Base-by-base conservation (phyloP, 192 early-diverging fungal genomes). In the Coemansia sp. region DNA sequence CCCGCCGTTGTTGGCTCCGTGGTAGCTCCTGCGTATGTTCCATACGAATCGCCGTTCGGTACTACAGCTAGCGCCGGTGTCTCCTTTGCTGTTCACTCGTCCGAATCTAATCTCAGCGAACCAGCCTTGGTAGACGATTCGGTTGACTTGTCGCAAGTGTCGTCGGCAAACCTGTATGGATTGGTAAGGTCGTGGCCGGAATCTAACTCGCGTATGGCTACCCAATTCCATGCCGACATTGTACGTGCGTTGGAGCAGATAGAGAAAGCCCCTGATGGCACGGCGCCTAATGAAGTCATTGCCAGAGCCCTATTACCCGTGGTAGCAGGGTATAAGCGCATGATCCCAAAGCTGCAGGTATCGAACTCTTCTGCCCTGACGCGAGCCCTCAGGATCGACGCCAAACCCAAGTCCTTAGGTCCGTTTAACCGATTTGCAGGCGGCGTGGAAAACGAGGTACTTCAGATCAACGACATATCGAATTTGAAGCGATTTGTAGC, bases 11-110 rank as follows among this genome's bases (percentile, higher is more conserved):
- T 27, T 55, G 2, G 54, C 54, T 15, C 54, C 11, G 24, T n/a
- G 10, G 11, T 29, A 38, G 44, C 42, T 1, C 31, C 69, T 1
- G 27, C n/a, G 9, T 71, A 71, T 51, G 31, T 63, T 12, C 54
- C 63, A 7, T 70, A 71, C 57, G 64, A 76, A 43, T 76, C 74
- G 41, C 63, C 68, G 12, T 27, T 76, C 46, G 69, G 74, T 27
- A 46, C 44, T 4, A 55, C 51, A 13, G 51, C 38, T 2, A 16
- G 43, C 31, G 27, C 27, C 0, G 5, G 54, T 15, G 7, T 15
- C 54, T 31, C 5, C 2, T 11, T 24, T 9, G 12, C 27, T 2
- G 24, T 3, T 5, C 24, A 57, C 27, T 57, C 54, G 29, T 57
- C 54, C 11, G 52, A 18, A 10, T 15, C 61, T 10, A 31, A n/a